phyloP scores from a whole-genome alignment of 73 alveolate genomes.

The Paramecium octaurelia region DNA sequence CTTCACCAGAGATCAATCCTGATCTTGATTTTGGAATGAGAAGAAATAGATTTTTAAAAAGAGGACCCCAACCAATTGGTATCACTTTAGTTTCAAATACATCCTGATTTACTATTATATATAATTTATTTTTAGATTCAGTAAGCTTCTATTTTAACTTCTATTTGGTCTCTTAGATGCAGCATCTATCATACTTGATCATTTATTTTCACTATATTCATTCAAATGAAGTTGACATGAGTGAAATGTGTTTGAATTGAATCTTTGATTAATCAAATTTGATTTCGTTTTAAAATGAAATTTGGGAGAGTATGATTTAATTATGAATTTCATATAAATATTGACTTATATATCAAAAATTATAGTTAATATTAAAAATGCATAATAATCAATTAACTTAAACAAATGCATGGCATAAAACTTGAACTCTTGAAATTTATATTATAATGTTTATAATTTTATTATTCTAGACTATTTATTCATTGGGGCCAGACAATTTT shows the following conservation, averaged over 20 bases:
- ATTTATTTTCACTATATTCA: neutral
- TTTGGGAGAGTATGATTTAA: neutral
- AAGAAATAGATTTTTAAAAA: neutral
- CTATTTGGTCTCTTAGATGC: neutral
- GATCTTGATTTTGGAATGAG: neutral
- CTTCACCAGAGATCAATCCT: neutral
- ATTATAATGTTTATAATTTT: neutral
- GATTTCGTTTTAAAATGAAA: neutral
- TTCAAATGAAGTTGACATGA: neutral
- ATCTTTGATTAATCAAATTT: neutral
- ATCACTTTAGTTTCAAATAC: neutral
- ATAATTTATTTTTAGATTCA: neutral
- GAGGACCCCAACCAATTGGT: neutral
- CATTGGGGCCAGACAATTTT: neutral
- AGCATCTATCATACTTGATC: neutral
- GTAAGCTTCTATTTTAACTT: neutral
- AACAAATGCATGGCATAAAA: neutral
- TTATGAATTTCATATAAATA: neutral
- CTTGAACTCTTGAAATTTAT: neutral
- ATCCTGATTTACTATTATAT: neutral
- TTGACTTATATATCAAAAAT: neutral
- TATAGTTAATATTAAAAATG: neutral
- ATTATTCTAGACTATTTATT: neutral
- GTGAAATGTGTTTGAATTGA: neutral
- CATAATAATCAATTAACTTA: neutral